phyloP scores from a whole-genome alignment of 2,329 filamentous ascomycete genomes.

The Botrytis paeoniae region DNA sequence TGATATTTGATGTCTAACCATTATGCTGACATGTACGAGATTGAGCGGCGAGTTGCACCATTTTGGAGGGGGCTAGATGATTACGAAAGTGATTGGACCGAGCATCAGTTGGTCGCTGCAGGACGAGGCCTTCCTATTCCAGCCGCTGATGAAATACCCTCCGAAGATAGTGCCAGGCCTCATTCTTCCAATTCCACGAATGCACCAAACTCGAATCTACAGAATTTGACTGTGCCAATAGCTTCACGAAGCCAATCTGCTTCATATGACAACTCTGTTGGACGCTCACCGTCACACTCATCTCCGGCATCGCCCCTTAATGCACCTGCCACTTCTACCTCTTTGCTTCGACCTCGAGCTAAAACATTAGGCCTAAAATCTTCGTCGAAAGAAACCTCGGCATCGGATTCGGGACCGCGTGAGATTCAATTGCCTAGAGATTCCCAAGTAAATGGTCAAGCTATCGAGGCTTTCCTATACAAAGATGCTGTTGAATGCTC shows the following conservation, averaged over 20 bases:
- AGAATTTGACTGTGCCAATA: conserved; percentile 77
- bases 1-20: not conserved
- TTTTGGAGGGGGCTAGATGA: conserved; percentile 96
- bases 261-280: conserved; percentile 67
- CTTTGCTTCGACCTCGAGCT: conserved; percentile 75
- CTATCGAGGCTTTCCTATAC: conserved; percentile 88
- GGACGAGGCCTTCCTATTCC: conserved; percentile 82
- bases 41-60: conserved; percentile 86
- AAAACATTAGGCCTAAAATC: conserved; percentile 82
- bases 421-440: conserved; percentile 80
- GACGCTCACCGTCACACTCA: conserved; percentile 56
- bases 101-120: conserved; percentile 90
- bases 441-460: conserved; percentile 90
- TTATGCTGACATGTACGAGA: conserved; percentile 51
- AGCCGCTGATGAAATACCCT: conserved; percentile 75
- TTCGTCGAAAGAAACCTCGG: conserved; percentile 69
- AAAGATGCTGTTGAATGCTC: conserved; percentile 88
- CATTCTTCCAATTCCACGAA: conserved; percentile 47
- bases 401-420: conserved; percentile 68
- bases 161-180: conserved; percentile 57
- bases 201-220: conserved; percentile 58
- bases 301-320: conserved; percentile 51
- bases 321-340: conserved; percentile 45
- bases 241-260: conserved; percentile 72
- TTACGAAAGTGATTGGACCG: conserved; percentile 83